Percentiles rank a stretch among this genome's conserved stretches.
Conservation (phyloP, 108 stramenopile genomes). For the Epipyxis sp. region DNA sequence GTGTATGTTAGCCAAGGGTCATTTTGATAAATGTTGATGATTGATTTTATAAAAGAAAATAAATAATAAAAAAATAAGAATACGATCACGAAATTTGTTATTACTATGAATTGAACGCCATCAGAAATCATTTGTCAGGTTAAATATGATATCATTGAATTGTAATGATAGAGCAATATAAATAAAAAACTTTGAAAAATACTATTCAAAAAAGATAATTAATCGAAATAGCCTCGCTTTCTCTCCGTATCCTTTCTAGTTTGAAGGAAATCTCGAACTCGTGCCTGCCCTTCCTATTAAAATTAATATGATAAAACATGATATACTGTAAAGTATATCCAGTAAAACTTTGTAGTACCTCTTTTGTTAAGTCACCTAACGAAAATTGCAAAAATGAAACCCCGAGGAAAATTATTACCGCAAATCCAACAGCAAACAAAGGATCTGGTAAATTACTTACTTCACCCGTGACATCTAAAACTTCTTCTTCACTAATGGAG, state of each 20-base stretch:
- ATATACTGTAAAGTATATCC: too few species aligned
- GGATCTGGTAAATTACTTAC: background rate
- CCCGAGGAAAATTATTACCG: background rate
- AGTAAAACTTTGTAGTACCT: background rate
- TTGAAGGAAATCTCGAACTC: background rate
- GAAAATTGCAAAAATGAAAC: background rate
- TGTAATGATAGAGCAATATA: too few species aligned
- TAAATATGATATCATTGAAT: too few species aligned
- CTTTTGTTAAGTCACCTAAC: background rate
- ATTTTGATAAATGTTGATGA: too few species aligned
- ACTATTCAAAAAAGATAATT: too few species aligned
- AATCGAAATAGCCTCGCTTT: background rate
- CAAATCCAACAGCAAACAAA: background rate
- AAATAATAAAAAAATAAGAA: too few species aligned
- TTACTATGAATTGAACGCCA: too few species aligned
- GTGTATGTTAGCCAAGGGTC: slow-evolving; percentile 13
- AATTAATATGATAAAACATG: too few species aligned
- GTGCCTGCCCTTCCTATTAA: background rate
- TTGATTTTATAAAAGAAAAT: too few species aligned
- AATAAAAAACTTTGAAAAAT: too few species aligned
- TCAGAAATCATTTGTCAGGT: too few species aligned
- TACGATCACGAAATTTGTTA: too few species aligned
- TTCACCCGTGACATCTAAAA: background rate
- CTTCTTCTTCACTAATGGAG: background rate
- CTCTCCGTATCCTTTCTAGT: background rate